Evolutionary conservation across 2,329 filamentous ascomycete species (phyloP).

Genomic region (Bipolaris victoriae): DNA sequence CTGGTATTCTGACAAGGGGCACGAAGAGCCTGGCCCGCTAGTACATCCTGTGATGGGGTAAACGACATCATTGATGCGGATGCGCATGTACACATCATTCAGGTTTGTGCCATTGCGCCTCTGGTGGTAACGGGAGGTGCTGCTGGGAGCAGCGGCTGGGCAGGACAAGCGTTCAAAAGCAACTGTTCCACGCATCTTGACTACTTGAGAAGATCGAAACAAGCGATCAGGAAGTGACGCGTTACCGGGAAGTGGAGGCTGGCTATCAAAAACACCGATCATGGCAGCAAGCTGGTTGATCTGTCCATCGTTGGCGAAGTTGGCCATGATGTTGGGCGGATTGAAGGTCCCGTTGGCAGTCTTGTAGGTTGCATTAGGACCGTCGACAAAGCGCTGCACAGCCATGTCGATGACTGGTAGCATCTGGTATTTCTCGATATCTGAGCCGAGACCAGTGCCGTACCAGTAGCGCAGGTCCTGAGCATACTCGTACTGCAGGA

Average conservation of each 20-base stretch:
- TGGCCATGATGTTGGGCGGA: slow-evolving; percentile 64
- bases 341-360: slow-evolving; percentile 56
- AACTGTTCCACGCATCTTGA: slow-evolving; percentile 69
- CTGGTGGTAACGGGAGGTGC: neutral
- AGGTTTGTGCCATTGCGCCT: slow-evolving; percentile 7
- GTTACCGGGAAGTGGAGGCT: slow-evolving; percentile 57
- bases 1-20: slow-evolving; percentile 41
- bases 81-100: slow-evolving; percentile 29
- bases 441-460: slow-evolving; percentile 63
- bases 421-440: slow-evolving; percentile 64
- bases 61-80: slow-evolving; percentile 35
- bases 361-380: slow-evolving; percentile 58
- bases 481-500: slow-evolving; percentile 68
- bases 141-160: slow-evolving; percentile 16
- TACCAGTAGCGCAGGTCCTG: slow-evolving; percentile 74
- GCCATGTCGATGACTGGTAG: slow-evolving; percentile 64
- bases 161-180: slow-evolving; percentile 69
- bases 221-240: slow-evolving; percentile 56
- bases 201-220: slow-evolving; percentile 63
- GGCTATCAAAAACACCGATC: slow-evolving; percentile 66
- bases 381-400: slow-evolving; percentile 59
- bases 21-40: slow-evolving; percentile 57
- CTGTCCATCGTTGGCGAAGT: slow-evolving; percentile 71
- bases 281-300: slow-evolving; percentile 66
- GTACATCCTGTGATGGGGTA: slow-evolving; percentile 65